A percentile compares a stretch with the other conserved stretches of the same genome.
phyloP scores from a whole-genome alignment of 2,329 filamentous ascomycete species.

The Apiospora saccharicola region DNA sequence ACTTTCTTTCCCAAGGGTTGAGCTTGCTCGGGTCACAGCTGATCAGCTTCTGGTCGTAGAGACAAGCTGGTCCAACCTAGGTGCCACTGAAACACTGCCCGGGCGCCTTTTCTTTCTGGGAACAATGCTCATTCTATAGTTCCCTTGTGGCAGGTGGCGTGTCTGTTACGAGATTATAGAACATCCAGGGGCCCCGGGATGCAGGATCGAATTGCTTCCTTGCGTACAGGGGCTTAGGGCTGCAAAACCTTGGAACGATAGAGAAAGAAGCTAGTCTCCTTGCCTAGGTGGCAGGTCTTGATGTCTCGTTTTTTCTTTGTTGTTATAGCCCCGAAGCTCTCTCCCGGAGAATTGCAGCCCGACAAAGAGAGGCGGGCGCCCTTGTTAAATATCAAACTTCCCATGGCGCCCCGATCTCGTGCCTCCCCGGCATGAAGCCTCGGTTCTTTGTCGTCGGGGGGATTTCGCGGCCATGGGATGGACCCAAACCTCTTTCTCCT shows the following conservation, averaged over 20 bases:
- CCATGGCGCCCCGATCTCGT: conserved; percentile 3
- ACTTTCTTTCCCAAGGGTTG: background rate
- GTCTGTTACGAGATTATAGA: no score
- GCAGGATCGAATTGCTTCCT: no score
- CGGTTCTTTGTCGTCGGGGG: background rate
- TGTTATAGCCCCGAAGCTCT: background rate
- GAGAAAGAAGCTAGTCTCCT: background rate
- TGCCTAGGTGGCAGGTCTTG: background rate
- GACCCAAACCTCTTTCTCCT: background rate
- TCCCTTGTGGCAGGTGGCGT: no score
- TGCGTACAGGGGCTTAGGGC: no score
- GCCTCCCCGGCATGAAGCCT: background rate
- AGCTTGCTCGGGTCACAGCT: background rate
- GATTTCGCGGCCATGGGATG: background rate
- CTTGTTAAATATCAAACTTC: background rate
- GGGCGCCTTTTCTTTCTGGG: no score
- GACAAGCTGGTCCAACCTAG: background rate
- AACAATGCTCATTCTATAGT: no score
- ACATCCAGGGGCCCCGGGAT: background rate
- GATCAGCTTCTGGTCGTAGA: background rate
- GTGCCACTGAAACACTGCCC: no score
- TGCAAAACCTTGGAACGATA: no score
- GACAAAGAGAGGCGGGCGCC: background rate
- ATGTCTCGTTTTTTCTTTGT: background rate
- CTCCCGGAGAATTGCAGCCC: background rate